Evolutionary conservation across 352 stramenopile species (phyloP).

Genomic region (Phytophthora citrophthora): DNA sequence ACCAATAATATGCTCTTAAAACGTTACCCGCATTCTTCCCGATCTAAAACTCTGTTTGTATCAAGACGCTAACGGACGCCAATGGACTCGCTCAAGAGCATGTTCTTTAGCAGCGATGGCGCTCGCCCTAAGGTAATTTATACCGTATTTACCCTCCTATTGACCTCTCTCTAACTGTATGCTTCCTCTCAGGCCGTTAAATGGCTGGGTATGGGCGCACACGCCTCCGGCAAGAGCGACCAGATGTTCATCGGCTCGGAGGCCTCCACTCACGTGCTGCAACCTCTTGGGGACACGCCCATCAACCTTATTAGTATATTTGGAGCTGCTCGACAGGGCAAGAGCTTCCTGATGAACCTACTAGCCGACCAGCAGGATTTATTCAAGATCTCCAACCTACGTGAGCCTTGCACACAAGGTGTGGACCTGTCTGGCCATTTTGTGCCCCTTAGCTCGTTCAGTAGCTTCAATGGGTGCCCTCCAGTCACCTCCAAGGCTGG

Average conservation of each 20-base stretch:
- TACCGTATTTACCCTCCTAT: background rate
- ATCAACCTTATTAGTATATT: slow-evolving; percentile 91
- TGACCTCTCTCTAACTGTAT: slow-evolving; percentile 20
- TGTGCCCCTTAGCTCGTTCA: slow-evolving; percentile 72
- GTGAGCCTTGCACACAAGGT: slow-evolving; percentile 86
- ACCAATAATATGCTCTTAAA: too few relatives aligned
- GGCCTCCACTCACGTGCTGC: slow-evolving; percentile 60
- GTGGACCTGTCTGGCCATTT: slow-evolving; percentile 86
- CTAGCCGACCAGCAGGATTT: slow-evolving; percentile 86
- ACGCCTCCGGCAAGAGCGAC: slow-evolving; percentile 49
- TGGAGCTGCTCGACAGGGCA: slow-evolving; percentile 81
- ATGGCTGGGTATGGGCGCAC: slow-evolving; percentile 77
- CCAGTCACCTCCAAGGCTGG: slow-evolving; percentile 30
- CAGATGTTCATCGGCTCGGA: slow-evolving; percentile 77
- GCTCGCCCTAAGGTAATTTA: slow-evolving; percentile 25
- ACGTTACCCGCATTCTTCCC: background rate
- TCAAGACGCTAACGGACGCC: background rate
- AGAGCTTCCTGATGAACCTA: slow-evolving; percentile 90
- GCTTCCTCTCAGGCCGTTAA: slow-evolving; percentile 67
- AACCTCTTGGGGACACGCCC: slow-evolving; percentile 61
- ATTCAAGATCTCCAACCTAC: slow-evolving; percentile 89
- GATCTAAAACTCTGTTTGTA: slow-evolving; percentile 21
- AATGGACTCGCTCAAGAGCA: slow-evolving; percentile 47
- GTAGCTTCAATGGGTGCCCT: slow-evolving; percentile 69
- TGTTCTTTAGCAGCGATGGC: slow-evolving; percentile 39